Conservation (phyloP, 768 basidiomycete species). For the Panaeolus cyanescens region DNA sequence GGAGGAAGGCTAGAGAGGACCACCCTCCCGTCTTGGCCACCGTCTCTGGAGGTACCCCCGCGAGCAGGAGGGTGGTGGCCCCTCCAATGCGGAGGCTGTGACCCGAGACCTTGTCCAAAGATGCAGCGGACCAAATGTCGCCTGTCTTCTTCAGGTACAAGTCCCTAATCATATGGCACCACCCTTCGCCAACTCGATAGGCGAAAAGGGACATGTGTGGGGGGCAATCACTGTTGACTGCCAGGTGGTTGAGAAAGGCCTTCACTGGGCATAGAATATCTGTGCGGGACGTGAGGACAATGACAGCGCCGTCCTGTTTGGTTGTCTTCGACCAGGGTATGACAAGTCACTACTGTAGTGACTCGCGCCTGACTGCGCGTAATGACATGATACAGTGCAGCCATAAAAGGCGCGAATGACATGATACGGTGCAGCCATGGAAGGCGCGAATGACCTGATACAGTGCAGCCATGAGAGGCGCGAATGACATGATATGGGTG, state of each 20-base stretch:
- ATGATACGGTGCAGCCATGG: too few relatives aligned
- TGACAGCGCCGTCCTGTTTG: conserved; percentile 11
- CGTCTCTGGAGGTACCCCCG: conserved; percentile 30
- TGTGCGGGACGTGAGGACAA: conserved; percentile 12
- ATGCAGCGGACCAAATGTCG: conserved; percentile 8
- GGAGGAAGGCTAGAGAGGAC: conserved; percentile 33
- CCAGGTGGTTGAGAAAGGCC: conserved; percentile 20
- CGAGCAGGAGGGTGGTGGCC: conserved; percentile 26
- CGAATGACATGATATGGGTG: conserved; percentile 20
- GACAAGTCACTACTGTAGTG: too few relatives aligned
- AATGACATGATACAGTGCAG: too few relatives aligned
- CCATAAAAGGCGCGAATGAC: too few relatives aligned
- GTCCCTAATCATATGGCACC: conserved; percentile 8
- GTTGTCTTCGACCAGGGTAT: conserved; percentile 11
- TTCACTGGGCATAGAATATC: conserved; percentile 16
- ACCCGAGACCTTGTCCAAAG: conserved; percentile 17
- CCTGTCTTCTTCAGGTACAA: conserved; percentile 15
- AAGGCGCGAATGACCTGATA: too few relatives aligned
- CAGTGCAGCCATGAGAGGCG: too few relatives aligned
- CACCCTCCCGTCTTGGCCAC: conserved; percentile 30
- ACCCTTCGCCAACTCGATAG: not conserved
- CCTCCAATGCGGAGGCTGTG: conserved; percentile 38
- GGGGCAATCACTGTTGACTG: conserved; percentile 17
- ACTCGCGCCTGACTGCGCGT: too few relatives aligned
- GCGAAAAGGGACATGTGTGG: conserved; percentile 20